Base-by-base conservation (phyloP, 2,329 filamentous ascomycete genomes). In the Beauveria varroae region DNA sequence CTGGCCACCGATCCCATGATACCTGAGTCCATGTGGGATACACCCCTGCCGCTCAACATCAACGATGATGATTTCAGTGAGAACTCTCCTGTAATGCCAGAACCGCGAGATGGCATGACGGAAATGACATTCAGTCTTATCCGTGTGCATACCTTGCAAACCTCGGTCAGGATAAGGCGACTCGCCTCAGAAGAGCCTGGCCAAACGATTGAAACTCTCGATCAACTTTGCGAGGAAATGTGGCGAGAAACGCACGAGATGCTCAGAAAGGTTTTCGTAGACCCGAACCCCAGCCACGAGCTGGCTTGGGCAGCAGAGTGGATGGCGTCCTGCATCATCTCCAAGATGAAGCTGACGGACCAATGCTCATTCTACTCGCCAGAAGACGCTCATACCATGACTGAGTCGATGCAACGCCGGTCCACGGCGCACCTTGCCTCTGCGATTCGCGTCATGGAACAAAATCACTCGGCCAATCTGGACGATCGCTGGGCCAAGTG, bases 41-140 rank as follows among this genome's bases (percentile, higher is more conserved):
- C 78, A 1, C 72, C 72, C 3, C 65, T 78, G 4, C 81, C 81
- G 1, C 69, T 75, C 22, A 84, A 84, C 65, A 64, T 84, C 47
- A 76, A 83, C 68, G 82, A 85, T 66, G 71, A 66, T 12, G 77
- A 79, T 64, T 73, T 81, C 28, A 71, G 70, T 5, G 75, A 76
- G 0, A 71, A 70, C 6, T 74, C 68, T 57, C 49, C 63, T 16
- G 61, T 56, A 1, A 68, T 71, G 2, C 67, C 74, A 2, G 56
- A 62, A 12, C 68, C 70, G 61, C 67, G 68, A 18, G 61, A 66
- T 0, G 74, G 73, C 2, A 71, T 73, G 67, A 75, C 73, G 4
- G 71, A 73, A 46, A 72, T 73, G 65, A 78, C 78, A 70, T 54
- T 65, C 18, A 41, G 41, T 20, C 26, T 65, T 5, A 62, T 65